Conservation (phyloP, 306 rosid genomes). For the Crataegus laevigata region DNA sequence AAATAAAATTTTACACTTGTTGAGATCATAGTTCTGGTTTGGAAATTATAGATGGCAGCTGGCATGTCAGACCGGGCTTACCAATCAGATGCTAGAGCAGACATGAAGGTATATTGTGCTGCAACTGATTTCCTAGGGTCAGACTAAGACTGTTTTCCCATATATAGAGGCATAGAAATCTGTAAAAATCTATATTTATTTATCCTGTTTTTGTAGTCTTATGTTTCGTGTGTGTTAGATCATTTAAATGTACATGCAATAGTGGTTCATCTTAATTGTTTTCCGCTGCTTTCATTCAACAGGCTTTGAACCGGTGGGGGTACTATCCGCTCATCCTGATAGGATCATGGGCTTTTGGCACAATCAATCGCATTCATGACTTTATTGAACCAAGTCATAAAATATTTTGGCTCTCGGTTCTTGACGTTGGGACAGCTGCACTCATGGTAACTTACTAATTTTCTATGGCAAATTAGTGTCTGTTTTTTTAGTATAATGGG, state of each 20-base stretch:
- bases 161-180: background rate
- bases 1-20: constrained; percentile 8
- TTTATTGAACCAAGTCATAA: constrained; percentile 80
- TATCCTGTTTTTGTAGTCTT: background rate
- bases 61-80: constrained; percentile 72
- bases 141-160: background rate
- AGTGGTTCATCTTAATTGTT: background rate
- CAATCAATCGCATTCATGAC: constrained; percentile 87
- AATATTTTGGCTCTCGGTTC: constrained; percentile 91
- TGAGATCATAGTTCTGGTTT: constrained; percentile 19
- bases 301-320: constrained; percentile 95
- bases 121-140: constrained; percentile 3
- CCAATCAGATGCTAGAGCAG: constrained; percentile 72
- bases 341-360: constrained; percentile 94
- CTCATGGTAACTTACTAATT: constrained; percentile 64
- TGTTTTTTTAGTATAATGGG: background rate
- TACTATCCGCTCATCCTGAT: constrained; percentile 93
- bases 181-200: background rate
- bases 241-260: background rate
- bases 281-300: constrained; percentile 4
- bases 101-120: constrained; percentile 62
- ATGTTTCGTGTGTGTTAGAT: background rate
- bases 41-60: constrained; percentile 85
- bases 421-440: constrained; percentile 83
- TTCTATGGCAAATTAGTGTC: background rate